These are phyloP conservation scores for Fraxinus nigra DNA, from an alignment of 305 asterid species.

Conservation along the genomic window DNA sequence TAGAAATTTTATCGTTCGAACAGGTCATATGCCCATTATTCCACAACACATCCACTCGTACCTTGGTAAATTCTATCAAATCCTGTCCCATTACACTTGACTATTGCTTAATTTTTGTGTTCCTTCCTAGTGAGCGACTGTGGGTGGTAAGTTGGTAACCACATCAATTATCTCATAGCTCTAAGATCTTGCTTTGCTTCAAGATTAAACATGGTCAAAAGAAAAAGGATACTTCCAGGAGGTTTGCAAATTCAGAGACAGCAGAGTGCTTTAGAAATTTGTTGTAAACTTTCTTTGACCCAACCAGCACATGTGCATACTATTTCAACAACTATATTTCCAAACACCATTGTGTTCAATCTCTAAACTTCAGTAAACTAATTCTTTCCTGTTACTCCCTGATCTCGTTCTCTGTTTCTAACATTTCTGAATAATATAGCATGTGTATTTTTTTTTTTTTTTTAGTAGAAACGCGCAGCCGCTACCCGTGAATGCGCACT, in stretches of 20 bases:
- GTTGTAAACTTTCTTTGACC: neutral
- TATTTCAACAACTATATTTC: neutral
- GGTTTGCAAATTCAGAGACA: too few relatives aligned
- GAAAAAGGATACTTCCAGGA: neutral
- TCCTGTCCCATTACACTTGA: neutral
- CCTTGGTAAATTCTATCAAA: neutral
- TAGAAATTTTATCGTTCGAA: too few relatives aligned
- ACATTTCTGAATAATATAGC: neutral
- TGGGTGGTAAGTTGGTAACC: neutral
- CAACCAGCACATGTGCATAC: neutral
- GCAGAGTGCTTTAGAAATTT: neutral
- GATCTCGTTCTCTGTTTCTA: neutral
- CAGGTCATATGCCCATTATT: neutral
- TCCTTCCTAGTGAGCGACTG: neutral
- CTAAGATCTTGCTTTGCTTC: neutral
- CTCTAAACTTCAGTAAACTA: neutral
- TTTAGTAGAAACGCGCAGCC: too few relatives aligned
- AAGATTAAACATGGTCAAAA: neutral
- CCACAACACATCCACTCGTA: neutral
- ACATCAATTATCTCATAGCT: neutral
- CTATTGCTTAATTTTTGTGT: neutral
- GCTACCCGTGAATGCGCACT: too few relatives aligned
- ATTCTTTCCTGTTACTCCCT: neutral
- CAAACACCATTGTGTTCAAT: neutral
- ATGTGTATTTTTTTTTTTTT: neutral